These are phyloP conservation scores for Suhomyces wounanorum DNA, from an alignment of 1,139 yeast genomes.

Conservation along the genomic window DNA sequence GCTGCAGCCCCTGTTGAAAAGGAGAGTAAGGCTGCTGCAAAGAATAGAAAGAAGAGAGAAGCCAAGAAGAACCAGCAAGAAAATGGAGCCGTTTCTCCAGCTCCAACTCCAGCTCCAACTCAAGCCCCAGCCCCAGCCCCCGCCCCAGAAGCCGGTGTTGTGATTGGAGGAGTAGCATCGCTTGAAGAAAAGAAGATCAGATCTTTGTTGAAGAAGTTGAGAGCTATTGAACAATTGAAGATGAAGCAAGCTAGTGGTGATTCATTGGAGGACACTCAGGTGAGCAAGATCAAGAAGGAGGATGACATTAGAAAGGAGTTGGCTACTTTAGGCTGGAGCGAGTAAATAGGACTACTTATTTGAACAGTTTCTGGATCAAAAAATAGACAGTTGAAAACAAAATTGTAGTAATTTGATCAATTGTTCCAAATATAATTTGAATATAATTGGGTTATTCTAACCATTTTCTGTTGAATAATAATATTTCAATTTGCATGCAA, in stretches of 20 bases:
- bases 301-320: conserved; percentile 75
- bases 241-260: conserved; percentile 85
- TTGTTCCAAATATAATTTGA: too few relatives aligned
- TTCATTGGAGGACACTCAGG: conserved; percentile 87
- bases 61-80: conserved; percentile 50
- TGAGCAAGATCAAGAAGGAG: conserved; percentile 86
- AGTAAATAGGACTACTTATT: conserved; percentile 9
- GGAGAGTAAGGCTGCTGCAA: conserved; percentile 66
- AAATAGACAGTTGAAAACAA: not conserved
- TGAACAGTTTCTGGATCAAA: not conserved
- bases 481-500: too few relatives aligned
- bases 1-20: conserved; percentile 43
- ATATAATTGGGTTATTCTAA: too few relatives aligned
- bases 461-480: too few relatives aligned
- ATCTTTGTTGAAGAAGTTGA: conserved; percentile 83
- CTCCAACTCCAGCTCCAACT: conserved; percentile 16
- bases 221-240: conserved; percentile 91
- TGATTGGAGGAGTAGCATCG: conserved; percentile 63
- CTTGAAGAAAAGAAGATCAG: conserved; percentile 91
- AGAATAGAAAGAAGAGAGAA: conserved; percentile 80
- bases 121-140: conserved; percentile 15
- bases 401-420: not conserved
- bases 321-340: conserved; percentile 69
- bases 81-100: conserved; percentile 19
- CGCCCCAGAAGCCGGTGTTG: conserved; percentile 30